Base-by-base conservation (phyloP, 169 alveolate genomes). In the Miamiensis avidus region DNA sequence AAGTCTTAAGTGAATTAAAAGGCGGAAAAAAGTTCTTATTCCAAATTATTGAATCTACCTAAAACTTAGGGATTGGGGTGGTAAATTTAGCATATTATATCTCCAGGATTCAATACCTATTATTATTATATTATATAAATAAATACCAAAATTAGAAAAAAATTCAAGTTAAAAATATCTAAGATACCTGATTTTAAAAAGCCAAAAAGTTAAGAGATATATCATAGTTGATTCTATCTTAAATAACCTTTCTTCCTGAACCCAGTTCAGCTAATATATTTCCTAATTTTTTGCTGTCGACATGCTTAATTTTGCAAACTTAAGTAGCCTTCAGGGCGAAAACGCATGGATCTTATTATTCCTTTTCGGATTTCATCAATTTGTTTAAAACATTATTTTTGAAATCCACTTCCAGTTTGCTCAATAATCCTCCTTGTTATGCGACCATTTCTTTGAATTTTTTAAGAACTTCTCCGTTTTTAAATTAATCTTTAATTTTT, bases 381-480 rank as follows among this genome's bases (percentile, higher is more conserved):
- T 88, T 75, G 1, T 84, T n/a, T n/a, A n/a, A 89, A 34, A 78
- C 34, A 33, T 49, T 79, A 11, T 6, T 28, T 31, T 79, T 29
- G n/a, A 49, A 79, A 72, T 49, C 75, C 28, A 30, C 49, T 20
- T 34, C 28, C 27, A 79, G 64, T 31, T 81, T 81, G 26, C 76
- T 85, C 15, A 76, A 33, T 74, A 81, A 82, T 0, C 92, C 92
- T 0, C 88, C 86, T 84, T 89, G 88, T 30, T 82, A 83, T 34
- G 64, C 72, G 31, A 79, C 77, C 32, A 89, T 76, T 69, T 79
- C 73, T 65, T 81, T 85, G 76, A 89, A 89, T 25, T 81, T 75
- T 78, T 89, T 88, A n/a, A 84, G 76, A 65, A 88, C 88, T 69
- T 81, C 81, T 75, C 92, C 92, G 73, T 82, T 84, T 81, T 82